These are phyloP conservation scores for Venturiaceae sp. DNA, from an alignment of 2,329 filamentous ascomycete species.

Conservation along the genomic window DNA sequence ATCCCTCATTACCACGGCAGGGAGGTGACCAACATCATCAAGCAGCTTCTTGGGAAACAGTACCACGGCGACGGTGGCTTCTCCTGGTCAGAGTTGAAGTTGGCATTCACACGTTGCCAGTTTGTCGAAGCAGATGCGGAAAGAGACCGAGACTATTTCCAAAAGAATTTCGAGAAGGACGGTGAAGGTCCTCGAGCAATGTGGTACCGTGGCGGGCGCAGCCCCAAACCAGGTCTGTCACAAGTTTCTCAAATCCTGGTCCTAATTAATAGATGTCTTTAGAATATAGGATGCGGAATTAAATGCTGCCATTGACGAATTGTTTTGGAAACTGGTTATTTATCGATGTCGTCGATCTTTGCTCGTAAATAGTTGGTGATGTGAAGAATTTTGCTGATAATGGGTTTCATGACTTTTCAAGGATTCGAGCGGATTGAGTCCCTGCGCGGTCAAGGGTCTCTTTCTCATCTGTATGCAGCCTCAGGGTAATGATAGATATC, in stretches of 20 bases:
- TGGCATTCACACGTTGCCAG: background rate
- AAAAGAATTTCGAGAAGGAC: background rate
- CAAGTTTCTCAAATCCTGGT: background rate
- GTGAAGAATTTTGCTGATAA: no score
- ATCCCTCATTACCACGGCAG: constrained; percentile 54
- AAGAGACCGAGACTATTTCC: background rate
- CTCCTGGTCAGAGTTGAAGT: background rate
- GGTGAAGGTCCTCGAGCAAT: background rate
- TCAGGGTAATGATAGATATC: no score
- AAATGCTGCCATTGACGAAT: no score
- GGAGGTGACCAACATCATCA: constrained; percentile 28
- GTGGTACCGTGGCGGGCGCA: background rate
- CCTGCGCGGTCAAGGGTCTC: no score
- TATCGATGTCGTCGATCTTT: no score
- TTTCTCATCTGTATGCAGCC: no score
- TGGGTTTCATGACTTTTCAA: no score
- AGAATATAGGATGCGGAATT: background rate
- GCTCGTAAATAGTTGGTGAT: no score
- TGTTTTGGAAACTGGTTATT: no score
- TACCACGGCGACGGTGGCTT: background rate
- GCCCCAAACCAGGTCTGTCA: background rate
- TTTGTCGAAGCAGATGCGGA: background rate
- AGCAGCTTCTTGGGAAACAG: constrained; percentile 28
- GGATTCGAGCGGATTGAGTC: no score
- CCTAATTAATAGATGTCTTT: background rate